Conservation (phyloP, 139 green algal species). For the Coccomyxa sp. region DNA sequence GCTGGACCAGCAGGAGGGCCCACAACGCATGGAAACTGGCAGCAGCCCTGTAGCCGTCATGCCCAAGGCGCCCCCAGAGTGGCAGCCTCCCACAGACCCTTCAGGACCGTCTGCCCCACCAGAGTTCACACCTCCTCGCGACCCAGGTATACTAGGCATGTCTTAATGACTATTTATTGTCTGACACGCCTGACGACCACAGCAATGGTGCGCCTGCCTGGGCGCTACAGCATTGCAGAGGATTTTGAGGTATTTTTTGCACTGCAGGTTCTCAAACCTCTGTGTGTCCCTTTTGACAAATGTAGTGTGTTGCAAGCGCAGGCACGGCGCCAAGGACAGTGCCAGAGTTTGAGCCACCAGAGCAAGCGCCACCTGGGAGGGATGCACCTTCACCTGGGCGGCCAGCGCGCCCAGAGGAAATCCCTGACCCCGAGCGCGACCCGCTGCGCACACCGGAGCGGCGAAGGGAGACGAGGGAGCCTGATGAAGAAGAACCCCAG, state of each 20-base stretch:
- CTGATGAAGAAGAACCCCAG: not conserved
- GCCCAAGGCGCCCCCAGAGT: not conserved
- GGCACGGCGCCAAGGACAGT: not conserved
- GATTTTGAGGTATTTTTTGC: too few species aligned
- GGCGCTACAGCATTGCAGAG: too few species aligned
- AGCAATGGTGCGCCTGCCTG: too few species aligned
- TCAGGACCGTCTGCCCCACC: not conserved
- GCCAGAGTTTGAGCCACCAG: not conserved
- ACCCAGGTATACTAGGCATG: not conserved
- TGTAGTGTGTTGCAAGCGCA: not conserved
- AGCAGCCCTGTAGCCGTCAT: not conserved
- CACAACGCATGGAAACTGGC: not conserved
- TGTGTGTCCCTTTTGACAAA: too few species aligned
- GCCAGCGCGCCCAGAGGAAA: not conserved
- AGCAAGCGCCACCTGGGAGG: not conserved
- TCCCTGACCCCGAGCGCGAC: constrained; percentile 1
- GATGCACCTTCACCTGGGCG: not conserved
- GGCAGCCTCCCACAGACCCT: not conserved
- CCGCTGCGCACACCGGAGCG: not conserved
- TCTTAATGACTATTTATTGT: too few species aligned
- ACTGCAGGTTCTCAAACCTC: too few species aligned
- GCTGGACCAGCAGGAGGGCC: too few species aligned
- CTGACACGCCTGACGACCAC: too few species aligned
- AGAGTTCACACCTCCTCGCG: not conserved
- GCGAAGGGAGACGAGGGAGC: not conserved